These are phyloP conservation scores for Triticum aestivum DNA, from an alignment of 176 grass and related monocot genomes.

Conservation along the genomic window IWGSC_CS_RefSeq_v2.1 NC_057808.1:412888273-412888772, in stretches of 20 bases:
- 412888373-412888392: slow-evolving; percentile 61
- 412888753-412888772: neutral
- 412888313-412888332: neutral
- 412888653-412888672: slow-evolving; percentile 87
- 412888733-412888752: slow-evolving; percentile 74
- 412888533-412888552: neutral
- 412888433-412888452: slow-evolving; percentile 64
- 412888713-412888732: slow-evolving; percentile 95
- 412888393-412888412: slow-evolving; percentile 96
- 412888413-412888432: slow-evolving; percentile 88
- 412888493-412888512: slow-evolving; percentile 90
- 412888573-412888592: neutral
- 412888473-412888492: slow-evolving; percentile 72
- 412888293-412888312: neutral
- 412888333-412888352: neutral
- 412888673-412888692: slow-evolving; percentile 73
- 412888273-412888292: neutral
- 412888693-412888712: slow-evolving; percentile 64
- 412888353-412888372: neutral
- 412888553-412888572: neutral
- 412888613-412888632: slow-evolving; percentile 86
- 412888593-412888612: slow-evolving; percentile 59
- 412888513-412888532: slow-evolving; percentile 73
- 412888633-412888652: slow-evolving; percentile 64
- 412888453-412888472: slow-evolving; percentile 61